A percentile compares a stretch with the other conserved stretches of the same genome.
phyloP scores from a whole-genome alignment of 2,329 filamentous ascomycete species.

The Phaeophleospora eucalypticola region DNA sequence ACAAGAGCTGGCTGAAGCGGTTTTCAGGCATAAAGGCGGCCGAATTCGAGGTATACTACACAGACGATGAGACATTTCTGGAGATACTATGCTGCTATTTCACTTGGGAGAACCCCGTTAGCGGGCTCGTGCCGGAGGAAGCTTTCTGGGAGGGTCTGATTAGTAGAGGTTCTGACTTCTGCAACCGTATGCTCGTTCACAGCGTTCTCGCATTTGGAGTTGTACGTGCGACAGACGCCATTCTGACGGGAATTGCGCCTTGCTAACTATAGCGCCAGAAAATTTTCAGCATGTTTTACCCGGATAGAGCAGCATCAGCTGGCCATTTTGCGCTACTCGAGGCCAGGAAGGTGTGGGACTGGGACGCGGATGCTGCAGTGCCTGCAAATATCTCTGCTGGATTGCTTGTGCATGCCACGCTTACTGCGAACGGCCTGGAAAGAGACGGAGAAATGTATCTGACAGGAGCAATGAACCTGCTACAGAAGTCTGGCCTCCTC shows the following conservation, averaged over 20 bases:
- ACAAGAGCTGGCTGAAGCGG: conserved; percentile 5
- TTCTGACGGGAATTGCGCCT: neutral
- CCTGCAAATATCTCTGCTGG: conserved; percentile 12
- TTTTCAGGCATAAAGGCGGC: conserved; percentile 2
- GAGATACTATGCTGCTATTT: conserved; percentile 16
- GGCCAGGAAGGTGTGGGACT: conserved; percentile 7
- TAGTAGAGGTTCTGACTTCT: conserved; percentile 10
- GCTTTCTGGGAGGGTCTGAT: conserved; percentile 11
- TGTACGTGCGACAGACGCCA: conserved; percentile 1
- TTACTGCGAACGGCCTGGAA: conserved; percentile 9
- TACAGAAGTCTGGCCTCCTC: conserved; percentile 2
- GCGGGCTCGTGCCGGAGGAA: conserved; percentile 7
- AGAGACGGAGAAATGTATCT: conserved; percentile 5
- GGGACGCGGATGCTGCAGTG: conserved; percentile 3
- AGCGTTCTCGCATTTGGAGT: conserved; percentile 8
- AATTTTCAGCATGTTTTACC: conserved; percentile 9
- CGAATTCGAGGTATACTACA: conserved; percentile 11
- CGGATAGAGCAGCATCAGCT: neutral
- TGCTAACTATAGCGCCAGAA: conserved; percentile 5
- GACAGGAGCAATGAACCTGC: conserved; percentile 8
- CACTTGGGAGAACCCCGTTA: conserved; percentile 9
- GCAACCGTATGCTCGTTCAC: conserved; percentile 11
- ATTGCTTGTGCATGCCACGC: conserved; percentile 5
- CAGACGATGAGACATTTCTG: conserved; percentile 8
- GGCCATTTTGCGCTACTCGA: conserved; percentile 6